Evolutionary conservation across 2,329 filamentous ascomycete genomes (phyloP), one percentile per base, ranked within the genome.

Genomic region (Colletotrichum sp.): DNA sequence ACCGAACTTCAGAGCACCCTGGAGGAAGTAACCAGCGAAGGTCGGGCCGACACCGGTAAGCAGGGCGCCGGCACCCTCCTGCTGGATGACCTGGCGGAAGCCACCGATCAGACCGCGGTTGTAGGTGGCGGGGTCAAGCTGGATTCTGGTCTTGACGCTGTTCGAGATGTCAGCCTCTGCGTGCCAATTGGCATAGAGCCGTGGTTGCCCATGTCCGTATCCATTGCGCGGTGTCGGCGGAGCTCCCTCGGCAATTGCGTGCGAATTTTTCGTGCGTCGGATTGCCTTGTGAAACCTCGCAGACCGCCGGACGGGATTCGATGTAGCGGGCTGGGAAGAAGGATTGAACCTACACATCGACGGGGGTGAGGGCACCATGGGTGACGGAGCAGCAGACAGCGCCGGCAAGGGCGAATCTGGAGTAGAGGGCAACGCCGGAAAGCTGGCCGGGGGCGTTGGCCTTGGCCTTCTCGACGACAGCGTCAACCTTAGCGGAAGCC

Each of bases 351-450:
- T 97, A 98, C 96, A 99, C 97, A 94, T 99, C 97, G 87, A 99
- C 96, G 84, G 97, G 97, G 81, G 97, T 99, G 83, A 98, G 93
- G 84, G 91, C 94, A 87, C 96, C 97, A 92, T 99, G 97, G 85
- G 97, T 99, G 89, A 98, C 90, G 82, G 96, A 97, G 89, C 97
- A 99, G 93, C 97, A 98, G 90, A 98, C 90, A 82, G 97, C 97
- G 89, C 97, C 97, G 83, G 97, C 96, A 83, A 99, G 94, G 88
- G 97, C 96, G 90, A 98, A 98, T 88, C 95, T 93, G 82, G 95
- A 95, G 93, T 98, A 98, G 82, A 99, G 95, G 76, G 86, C 89
- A 80, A 96, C 6, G 79, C 88, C 89, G 78, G 83, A 84, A 77
- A 86, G 85, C 85, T 87, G 84, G 78, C 82, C 77, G 73, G 86